Evolutionary conservation across 139 green algal genomes (phyloP), one percentile per base, ranked within the genome.

Genomic region (Chlorella sorokiniana): DNA sequence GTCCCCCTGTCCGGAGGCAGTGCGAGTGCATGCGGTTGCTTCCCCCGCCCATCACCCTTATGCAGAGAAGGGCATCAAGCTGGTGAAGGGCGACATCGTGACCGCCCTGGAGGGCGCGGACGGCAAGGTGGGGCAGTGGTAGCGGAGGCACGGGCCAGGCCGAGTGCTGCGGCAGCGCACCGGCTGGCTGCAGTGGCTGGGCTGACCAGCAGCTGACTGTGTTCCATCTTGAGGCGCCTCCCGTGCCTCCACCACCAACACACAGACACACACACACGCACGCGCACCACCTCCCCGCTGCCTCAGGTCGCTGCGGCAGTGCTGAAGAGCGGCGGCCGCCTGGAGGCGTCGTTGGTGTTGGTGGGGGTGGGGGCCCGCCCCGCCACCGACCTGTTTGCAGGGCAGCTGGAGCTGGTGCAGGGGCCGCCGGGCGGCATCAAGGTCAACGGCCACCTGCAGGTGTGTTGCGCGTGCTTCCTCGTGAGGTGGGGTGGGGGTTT

Each of bases 291-390:
- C 16, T 16, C 48, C 48, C 23, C 16, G n/a, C n/a, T 33, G 56
- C 29, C n/a, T 70, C 79, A 84, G 83, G 90, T 97, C 59, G 81
- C 62, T 0, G 31, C 31, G 52, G 88, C 93, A 11, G 37, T 90
- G 51, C 88, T 97, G 33, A 90, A 91, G 65, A 87, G 88, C 74
- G 94, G 94, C 31, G 61, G 62, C 31, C 78, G 67, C 48, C 42
- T 98, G 37, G 80, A 89, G 29, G 79, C 80, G 14, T 78, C 86
- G 23, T 82, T 98, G 72, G 94, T 98, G 79, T 79, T 98, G 40
- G 93, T 97, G 69, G 95, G 95, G 40, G 88, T 94, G 45, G 95
- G 95, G 14, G 95, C 94, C 0, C 84, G 88, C 31, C 84, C 90
- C 64, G 94, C 93, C 78, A 86, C 87, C 25, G 87, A 93, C 42